Evolutionary conservation across 345 rosid genomes (phyloP), one percentile per base, ranked within the genome.

Genomic region (Citrus medica): DNA sequence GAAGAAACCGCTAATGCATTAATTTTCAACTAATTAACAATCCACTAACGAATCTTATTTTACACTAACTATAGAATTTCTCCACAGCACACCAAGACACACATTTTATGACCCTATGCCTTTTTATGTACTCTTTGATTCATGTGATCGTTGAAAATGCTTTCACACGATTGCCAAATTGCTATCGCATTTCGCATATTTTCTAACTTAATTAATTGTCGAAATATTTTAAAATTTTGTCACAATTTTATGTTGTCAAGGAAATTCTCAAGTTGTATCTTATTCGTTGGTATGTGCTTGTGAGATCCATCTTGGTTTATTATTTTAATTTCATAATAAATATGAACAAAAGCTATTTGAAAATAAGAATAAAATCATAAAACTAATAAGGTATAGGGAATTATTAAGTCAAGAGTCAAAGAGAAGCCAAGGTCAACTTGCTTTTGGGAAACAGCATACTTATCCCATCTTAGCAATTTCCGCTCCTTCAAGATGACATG

Each of bases 1-100:
- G 69, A 74, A 74, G 77, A 62, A 37, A 74, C 62, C 42, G 59
- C 69, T 74, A 16, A 16, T 65, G 21, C 33, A 32, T 32, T 32
- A 32, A 19, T 7, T 32, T 19, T 32, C 19, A 19, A 8, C 22
- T 7, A 13, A 32, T 30, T 3, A 63, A 62, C 3, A 28, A 62
- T 2, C 32, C 9, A 63, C 17, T 30, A 60, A 60, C 3, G 28
- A n/a, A 28, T 62, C 66, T 27, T 28, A 62, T 32, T 12, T 62
- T 27, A 60, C 32, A 60, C 14, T 6, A 38, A 22, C 13, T 38
- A 12, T 5, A 5, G 5, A 27, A 35, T 61, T 27, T 25, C 16
- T 27, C 14, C 16, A 10, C 35, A 64, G 24, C 12, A 16, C 68
- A 16, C n/a, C n/a, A 6, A 6, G 9, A 40, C 55, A 25, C 56